Base-by-base conservation (phyloP, 306 rosid species). In the Crataegus laevigata region DNA sequence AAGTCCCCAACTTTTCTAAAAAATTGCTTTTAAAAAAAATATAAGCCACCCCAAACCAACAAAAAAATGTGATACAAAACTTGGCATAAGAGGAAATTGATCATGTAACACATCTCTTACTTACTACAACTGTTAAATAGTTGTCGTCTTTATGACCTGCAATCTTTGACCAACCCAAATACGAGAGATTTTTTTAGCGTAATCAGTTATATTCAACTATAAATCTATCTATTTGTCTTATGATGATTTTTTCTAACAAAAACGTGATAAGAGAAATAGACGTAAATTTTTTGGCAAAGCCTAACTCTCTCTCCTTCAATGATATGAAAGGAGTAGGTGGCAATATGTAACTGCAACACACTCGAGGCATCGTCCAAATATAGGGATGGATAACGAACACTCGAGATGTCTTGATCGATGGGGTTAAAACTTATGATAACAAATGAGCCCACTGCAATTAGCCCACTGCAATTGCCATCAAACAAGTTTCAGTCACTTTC, bases 401-500 rank as follows among this genome's bases (percentile, higher is more conserved):
- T 72, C 50, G 14, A n/a, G 24, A 19, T 11, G 81, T 81, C 60
- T 34, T 73, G 52, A 28, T 62, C 63, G 5, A 11, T 28, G 24
- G 73, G 17, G 36, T 73, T 40, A 52, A 66, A 47, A 57, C 62
- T 47, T 47, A 18, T 9, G 26, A 21, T 17, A 55, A 22, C 17
- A 68, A 36, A 50, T n/a, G 79, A 68, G n/a, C 78, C 59, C 69
- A 79, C n/a, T 4, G 2, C 12, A 18, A 29, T 11, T 38, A 68
- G n/a, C 78, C 59, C 69, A 79, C n/a, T 4, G 2, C 12, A 18
- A 29, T 11, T 38, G 50, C 66, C 14, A 74, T 36, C 60, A 18
- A 63, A 66, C 76, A 68, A 75, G 78, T 42, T 74, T 36, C 26
- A 17, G 79, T 78, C 83, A 29, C 42, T 82, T 64, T 80, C 80